Percentiles rank a stretch among this genome's conserved stretches.
phyloP scores from a whole-genome alignment of 2,329 filamentous ascomycete species.

The Daldinia eschscholtzii region DNA sequence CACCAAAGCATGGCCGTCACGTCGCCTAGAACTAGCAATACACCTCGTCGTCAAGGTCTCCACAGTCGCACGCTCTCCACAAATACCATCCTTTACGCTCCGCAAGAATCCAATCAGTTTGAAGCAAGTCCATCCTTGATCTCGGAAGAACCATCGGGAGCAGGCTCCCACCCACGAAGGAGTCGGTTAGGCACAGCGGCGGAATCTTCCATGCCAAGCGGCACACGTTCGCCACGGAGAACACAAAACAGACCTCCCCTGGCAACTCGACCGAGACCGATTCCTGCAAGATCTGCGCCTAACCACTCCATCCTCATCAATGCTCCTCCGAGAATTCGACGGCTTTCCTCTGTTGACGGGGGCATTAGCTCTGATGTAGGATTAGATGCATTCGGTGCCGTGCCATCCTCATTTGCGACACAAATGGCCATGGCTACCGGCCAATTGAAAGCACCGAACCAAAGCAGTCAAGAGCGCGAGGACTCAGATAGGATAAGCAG shows the following conservation, averaged over 20 bases:
- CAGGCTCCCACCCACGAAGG: constrained; percentile 54
- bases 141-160: constrained; percentile 55
- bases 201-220: constrained; percentile 55
- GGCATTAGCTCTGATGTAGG: constrained; percentile 81
- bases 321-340: constrained; percentile 61
- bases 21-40: constrained; percentile 50
- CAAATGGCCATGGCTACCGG: constrained; percentile 82
- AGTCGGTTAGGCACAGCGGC: constrained; percentile 54
- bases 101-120: constrained; percentile 61
- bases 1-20: constrained; percentile 51
- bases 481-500: constrained; percentile 79
- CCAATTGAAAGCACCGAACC: constrained; percentile 62
- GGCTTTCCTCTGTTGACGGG: constrained; percentile 75
- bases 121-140: constrained; percentile 58
- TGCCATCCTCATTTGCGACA: constrained; percentile 83
- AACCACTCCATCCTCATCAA: constrained; percentile 68
- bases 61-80: constrained; percentile 83
- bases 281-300: constrained; percentile 68
- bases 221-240: constrained; percentile 64
- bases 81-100: constrained; percentile 87
- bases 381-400: constrained; percentile 68
- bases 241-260: constrained; percentile 57
- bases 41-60: constrained; percentile 56
- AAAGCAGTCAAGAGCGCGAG: constrained; percentile 53
- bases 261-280: constrained; percentile 67